Conservation (phyloP, 257 asterid species). For the Nicotiana sylvestris region DNA sequence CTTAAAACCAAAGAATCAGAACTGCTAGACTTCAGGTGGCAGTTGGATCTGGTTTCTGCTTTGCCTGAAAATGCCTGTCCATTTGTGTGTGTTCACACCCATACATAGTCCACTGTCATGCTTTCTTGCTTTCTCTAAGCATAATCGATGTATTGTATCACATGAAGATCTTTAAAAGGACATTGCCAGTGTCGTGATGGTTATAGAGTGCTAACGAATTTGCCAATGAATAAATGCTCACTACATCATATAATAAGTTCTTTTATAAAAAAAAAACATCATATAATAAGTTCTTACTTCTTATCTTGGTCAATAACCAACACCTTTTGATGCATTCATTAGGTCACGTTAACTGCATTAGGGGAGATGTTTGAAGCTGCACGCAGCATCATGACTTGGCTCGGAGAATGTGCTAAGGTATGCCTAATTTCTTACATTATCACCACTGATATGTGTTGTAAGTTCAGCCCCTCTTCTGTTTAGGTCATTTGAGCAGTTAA, state of each 20-base stretch:
- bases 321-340: conserved; percentile 10
- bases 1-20: background rate
- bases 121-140: background rate
- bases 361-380: conserved; percentile 97
- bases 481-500: background rate
- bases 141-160: background rate
- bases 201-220: background rate
- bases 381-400: conserved; percentile 91
- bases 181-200: background rate
- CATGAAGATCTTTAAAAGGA: background rate
- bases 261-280: background rate
- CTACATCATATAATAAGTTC: background rate
- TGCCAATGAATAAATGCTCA: background rate
- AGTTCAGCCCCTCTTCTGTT: background rate
- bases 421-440: conserved; percentile 3
- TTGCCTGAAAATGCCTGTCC: background rate
- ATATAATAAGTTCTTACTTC: background rate
- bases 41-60: conserved; percentile 7
- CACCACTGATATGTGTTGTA: background rate
- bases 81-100: background rate
- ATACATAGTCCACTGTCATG: background rate
- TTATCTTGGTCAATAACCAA: conserved; percentile 4
- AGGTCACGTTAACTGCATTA: conserved; percentile 88
- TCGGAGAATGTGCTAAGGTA: conserved; percentile 97
- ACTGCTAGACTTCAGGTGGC: conserved; percentile 5